phyloP scores from a whole-genome alignment of 352 stramenopile species.

The Elongisporangium undulatum region DNA sequence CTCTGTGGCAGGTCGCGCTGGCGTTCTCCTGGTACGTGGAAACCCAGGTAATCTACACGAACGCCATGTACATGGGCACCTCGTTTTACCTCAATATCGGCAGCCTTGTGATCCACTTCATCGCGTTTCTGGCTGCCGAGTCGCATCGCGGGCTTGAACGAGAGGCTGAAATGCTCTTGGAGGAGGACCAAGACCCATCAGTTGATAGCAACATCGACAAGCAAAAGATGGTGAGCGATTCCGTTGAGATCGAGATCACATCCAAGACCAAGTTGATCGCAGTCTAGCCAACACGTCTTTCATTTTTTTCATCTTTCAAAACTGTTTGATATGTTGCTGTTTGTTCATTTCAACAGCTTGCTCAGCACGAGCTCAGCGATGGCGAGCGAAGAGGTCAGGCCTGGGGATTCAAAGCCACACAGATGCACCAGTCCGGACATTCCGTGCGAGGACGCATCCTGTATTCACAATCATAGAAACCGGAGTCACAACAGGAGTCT shows the following conservation, averaged over 20 bases:
- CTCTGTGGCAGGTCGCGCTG: slow-evolving; percentile 22
- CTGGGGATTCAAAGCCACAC: slow-evolving; percentile 96
- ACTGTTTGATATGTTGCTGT: not conserved
- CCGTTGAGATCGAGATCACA: not conserved
- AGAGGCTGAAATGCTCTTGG: slow-evolving; percentile 21
- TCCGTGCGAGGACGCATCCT: slow-evolving; percentile 65
- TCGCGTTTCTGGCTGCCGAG: slow-evolving; percentile 24
- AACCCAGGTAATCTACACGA: slow-evolving; percentile 22
- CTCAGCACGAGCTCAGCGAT: slow-evolving; percentile 75
- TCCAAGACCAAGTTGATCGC: not conserved
- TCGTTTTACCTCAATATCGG: slow-evolving; percentile 46
- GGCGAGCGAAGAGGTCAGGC: slow-evolving; percentile 86
- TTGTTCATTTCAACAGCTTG: slow-evolving; percentile 20
- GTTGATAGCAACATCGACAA: slow-evolving; percentile 27
- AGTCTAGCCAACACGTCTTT: not conserved
- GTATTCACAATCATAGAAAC: not conserved
- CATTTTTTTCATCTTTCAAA: not conserved
- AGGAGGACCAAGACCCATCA: slow-evolving; percentile 20
- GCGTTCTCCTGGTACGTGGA: slow-evolving; percentile 37
- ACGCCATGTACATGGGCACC: slow-evolving; percentile 26
- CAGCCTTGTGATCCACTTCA: slow-evolving; percentile 20
- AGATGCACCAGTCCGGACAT: slow-evolving; percentile 88
- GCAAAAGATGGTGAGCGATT: not conserved
- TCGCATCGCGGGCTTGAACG: slow-evolving; percentile 34
- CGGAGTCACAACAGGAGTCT: not conserved